Evolutionary conservation across 2,329 filamentous ascomycete genomes (phyloP).

Genomic region (Colletotrichum sp.): DNA sequence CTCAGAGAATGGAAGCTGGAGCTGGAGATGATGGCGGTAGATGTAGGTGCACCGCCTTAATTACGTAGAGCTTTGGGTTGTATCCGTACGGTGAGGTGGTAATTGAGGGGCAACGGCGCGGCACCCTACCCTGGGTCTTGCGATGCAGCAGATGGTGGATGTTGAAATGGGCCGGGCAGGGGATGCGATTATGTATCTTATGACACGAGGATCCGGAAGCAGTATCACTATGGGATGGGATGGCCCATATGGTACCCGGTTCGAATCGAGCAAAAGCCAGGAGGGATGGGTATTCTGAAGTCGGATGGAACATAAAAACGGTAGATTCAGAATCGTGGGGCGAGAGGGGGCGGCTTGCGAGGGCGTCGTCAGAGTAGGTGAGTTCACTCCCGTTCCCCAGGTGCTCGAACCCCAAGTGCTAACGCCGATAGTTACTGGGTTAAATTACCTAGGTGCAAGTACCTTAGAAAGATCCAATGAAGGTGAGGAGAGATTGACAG

Average conservation of each 20-base stretch:
- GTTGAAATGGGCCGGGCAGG: background rate
- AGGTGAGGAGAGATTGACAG: background rate
- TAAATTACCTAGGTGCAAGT: background rate
- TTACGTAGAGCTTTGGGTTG: conserved; percentile 2
- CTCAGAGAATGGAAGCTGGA: background rate
- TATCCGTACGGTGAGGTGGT: background rate
- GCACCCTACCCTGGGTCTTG: background rate
- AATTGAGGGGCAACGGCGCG: conserved; percentile 2
- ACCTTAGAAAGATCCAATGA: background rate
- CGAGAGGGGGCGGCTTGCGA: background rate
- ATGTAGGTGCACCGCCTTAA: background rate
- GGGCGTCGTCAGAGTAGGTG: background rate
- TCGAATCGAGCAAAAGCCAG: background rate
- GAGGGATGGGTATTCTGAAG: background rate
- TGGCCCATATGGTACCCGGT: no score
- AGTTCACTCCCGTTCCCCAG: background rate
- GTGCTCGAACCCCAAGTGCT: background rate
- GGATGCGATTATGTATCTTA: background rate
- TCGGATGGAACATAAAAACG: background rate
- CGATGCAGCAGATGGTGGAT: background rate
- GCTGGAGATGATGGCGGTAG: background rate
- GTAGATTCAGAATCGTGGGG: background rate
- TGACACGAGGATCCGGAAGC: background rate
- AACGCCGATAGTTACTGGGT: background rate
- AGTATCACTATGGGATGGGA: background rate